A percentile compares a stretch with the other conserved stretches of the same genome.
Conservation (phyloP, 2,329 filamentous ascomycete genomes). For the Thelonectria rubi region DNA sequence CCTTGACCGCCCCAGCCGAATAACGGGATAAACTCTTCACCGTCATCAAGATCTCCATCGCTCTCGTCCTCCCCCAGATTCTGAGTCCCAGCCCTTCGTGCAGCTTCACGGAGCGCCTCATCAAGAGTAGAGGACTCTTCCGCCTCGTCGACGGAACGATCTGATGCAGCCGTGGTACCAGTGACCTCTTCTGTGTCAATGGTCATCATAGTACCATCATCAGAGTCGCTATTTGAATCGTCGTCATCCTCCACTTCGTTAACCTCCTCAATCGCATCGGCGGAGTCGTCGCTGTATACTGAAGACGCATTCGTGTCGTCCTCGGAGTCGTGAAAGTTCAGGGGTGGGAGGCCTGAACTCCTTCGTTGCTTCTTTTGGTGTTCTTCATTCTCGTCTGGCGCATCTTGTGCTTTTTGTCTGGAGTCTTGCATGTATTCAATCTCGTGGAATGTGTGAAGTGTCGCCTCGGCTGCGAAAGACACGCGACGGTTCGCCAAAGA, state of each 20-base stretch:
- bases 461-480: constrained; percentile 96
- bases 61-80: constrained; percentile 61
- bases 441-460: constrained; percentile 95
- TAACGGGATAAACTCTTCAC: constrained; percentile 77
- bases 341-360: constrained; percentile 72
- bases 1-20: constrained; percentile 80
- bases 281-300: constrained; percentile 75
- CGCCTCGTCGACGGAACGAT: constrained; percentile 67
- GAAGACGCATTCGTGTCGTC: constrained; percentile 79
- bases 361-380: constrained; percentile 66
- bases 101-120: constrained; percentile 78
- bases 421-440: constrained; percentile 90
- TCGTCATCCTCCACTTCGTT: constrained; percentile 60
- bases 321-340: constrained; percentile 72
- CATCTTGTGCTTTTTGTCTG: constrained; percentile 63
- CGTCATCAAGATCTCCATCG: constrained; percentile 66
- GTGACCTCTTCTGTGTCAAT: constrained; percentile 82
- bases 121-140: constrained; percentile 78
- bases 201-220: constrained; percentile 83
- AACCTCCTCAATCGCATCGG: constrained; percentile 64
- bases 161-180: constrained; percentile 71
- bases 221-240: constrained; percentile 66
- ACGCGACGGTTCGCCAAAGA: constrained; percentile 93
- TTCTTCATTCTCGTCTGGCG: constrained; percentile 67
- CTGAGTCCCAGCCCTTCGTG: constrained; percentile 78